Evolutionary conservation across 129 eudicot species (phyloP), one percentile per base, ranked within the genome.

Genomic region (Saposhnikovia divaricata): DNA sequence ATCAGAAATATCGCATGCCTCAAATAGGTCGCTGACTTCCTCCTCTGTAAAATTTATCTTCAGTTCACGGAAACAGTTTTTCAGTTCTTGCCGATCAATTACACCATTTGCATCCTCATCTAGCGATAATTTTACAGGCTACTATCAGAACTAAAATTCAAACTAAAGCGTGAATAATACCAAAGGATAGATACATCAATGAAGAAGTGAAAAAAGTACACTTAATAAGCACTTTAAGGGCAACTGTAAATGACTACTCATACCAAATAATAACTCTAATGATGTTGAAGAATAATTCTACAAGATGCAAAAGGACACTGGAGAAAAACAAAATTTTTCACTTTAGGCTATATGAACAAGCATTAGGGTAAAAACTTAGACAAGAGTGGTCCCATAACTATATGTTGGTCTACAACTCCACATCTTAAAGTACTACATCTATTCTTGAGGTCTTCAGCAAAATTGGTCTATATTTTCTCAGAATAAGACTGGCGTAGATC

Each of bases 11-110:
- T 90, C 97, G 46, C 98, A 94, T 2, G 96, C 85, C 78, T 81
- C 73, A 76, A 94, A 94, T 5, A 94, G 87, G 76, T 90, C 98
- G 18, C 77, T 77, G 77, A 92, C 88, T 79, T 94, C 98, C 77
- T 94, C 98, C 14, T 90, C 93, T 0, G 87, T 82, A 80, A 90
- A 89, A 66, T 74, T 89, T 57, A 90, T 87, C 86, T 90, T 89
- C 57, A 94, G 88, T 85, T 89, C 92, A 37, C 76, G 86, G 71
- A 94, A 89, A 82, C 96, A 91, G 72, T 82, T 87, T 71, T 83
- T 89, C 81, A 94, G 87, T 91, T 94, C 98, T 85, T 86, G 88
- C 34, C 84, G 89, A 86, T 94, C 98, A 75, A 94, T 94, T 34
- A 85, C 81, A 50, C 97, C 98, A 69, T 86, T 94, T 46, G 84